Base-by-base conservation (phyloP, 805 yeast species). In the Candida boleticola region DNA sequence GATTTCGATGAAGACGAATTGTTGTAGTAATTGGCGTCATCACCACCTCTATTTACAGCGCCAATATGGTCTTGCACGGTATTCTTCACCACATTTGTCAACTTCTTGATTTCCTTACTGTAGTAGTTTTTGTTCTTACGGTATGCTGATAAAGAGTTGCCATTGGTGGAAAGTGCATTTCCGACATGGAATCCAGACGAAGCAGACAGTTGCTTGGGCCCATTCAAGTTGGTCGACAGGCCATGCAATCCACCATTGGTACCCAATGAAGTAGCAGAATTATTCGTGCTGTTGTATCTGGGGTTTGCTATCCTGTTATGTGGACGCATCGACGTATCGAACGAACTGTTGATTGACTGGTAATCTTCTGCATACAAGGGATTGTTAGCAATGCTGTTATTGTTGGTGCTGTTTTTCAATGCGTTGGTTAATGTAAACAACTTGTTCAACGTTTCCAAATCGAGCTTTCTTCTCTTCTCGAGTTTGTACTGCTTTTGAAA, bases 401-500 rank as follows among this genome's bases (percentile, higher is more conserved):
- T 14, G 14, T 27, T 23, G 14, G 6, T 38, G 21, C 26, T 19
- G 47, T 37, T 53, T 54, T 10, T 61, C 62, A 1, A 64, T 16
- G 63, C 57, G 47, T 66, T 68, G 1, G 75, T 70, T 18, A 57
- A 49, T 31, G 61, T 50, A 37, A 68, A 66, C 18, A 71, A 46
- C 36, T 59, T 57, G 43, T 53, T 59, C n/a, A 70, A 48, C 4
- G 92, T 84, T 39, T 66, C 67, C 21, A 74, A 66, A 58, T 85
- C 89, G 26, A 85, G 64, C 46, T 72, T 73, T 45, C 79, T 59
- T 19, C 75, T 74, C 44, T 70, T 68, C 3, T 74, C 73, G 5
- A 84, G 54, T 47, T 76, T 74, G 48, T 73, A 71, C 45, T 82
- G 85, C 55, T 80, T 86, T 60, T 93, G 97, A 58, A 90, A 92